These are phyloP conservation scores for Euphorbia pulcherrima DNA, from an alignment of 345 rosid genomes.

Conservation along the genomic window DNA sequence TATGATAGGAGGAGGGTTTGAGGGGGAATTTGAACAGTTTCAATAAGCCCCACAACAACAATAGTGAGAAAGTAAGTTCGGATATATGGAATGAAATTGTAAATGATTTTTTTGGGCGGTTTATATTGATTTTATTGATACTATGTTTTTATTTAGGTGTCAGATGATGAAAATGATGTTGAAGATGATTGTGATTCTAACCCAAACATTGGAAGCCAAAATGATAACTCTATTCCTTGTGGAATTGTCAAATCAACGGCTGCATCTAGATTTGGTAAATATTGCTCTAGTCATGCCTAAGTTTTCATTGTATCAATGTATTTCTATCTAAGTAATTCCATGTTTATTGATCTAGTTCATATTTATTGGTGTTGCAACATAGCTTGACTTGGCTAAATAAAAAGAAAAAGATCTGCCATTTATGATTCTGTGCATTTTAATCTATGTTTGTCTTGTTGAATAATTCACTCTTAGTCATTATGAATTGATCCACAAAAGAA, in stretches of 20 bases:
- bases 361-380: neutral
- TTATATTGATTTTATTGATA: neutral
- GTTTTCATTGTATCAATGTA: neutral
- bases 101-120: neutral
- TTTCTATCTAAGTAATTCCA: neutral
- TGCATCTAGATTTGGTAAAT: constrained; percentile 43
- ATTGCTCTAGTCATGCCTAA: neutral
- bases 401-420: neutral
- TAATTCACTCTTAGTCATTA: neutral
- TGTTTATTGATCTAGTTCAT: neutral
- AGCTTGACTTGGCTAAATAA: neutral
- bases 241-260: constrained; percentile 44
- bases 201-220: constrained; percentile 61
- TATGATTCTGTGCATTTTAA: too few relatives aligned
- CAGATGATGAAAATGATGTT: constrained; percentile 54
- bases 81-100: neutral
- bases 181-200: constrained; percentile 54
- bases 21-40: constrained; percentile 41
- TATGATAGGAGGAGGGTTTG: constrained; percentile 54
- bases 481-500: neutral
- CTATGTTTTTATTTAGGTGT: constrained; percentile 26
- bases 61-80: constrained; percentile 49
- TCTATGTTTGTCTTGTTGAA: neutral
- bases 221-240: constrained; percentile 40
- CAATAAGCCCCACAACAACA: constrained; percentile 26